Percentiles rank a stretch among this genome's conserved stretches.
phyloP scores from a whole-genome alignment of 192 early-diverging fungal genomes.

The Umbelopsis vinacea region DNA sequence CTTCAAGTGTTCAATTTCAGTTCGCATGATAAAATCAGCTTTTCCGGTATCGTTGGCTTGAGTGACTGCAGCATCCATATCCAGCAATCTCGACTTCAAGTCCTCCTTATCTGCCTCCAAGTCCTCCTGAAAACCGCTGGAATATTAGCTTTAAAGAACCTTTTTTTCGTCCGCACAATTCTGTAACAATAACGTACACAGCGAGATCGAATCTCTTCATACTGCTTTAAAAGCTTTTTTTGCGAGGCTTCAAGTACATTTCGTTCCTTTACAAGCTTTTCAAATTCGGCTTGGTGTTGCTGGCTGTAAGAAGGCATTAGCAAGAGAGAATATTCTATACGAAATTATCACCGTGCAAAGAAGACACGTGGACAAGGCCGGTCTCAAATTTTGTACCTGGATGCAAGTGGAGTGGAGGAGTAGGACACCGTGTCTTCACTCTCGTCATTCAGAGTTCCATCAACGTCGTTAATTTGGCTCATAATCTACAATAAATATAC shows the following conservation, averaged over 20 bases:
- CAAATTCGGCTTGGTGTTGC: slow-evolving; percentile 39
- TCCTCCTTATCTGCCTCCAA: slow-evolving; percentile 70
- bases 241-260: slow-evolving; percentile 62
- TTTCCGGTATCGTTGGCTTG: slow-evolving; percentile 76
- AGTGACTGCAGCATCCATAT: slow-evolving; percentile 77
- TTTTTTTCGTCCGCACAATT: background rate
- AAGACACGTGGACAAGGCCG: background rate
- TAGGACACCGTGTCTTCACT: slow-evolving; percentile 17
- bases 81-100: slow-evolving; percentile 70
- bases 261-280: slow-evolving; percentile 58
- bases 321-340: slow-evolving; percentile 17
- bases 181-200: slow-evolving; percentile 32
- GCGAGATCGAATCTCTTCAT: slow-evolving; percentile 49
- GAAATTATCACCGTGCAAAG: background rate
- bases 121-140: slow-evolving; percentile 62
- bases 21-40: slow-evolving; percentile 81
- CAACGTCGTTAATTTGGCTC: slow-evolving; percentile 17
- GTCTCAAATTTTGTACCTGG: background rate
- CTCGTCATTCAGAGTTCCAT: background rate
- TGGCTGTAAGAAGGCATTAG: slow-evolving; percentile 22
- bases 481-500: slow-evolving; percentile 13
- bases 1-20: slow-evolving; percentile 87
- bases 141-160: background rate
- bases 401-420: slow-evolving; percentile 28
- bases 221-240: slow-evolving; percentile 51